Evolutionary conservation across 2,329 filamentous ascomycete species (phyloP).

Genomic region (Magnaporthiopsis rhizophila): DNA sequence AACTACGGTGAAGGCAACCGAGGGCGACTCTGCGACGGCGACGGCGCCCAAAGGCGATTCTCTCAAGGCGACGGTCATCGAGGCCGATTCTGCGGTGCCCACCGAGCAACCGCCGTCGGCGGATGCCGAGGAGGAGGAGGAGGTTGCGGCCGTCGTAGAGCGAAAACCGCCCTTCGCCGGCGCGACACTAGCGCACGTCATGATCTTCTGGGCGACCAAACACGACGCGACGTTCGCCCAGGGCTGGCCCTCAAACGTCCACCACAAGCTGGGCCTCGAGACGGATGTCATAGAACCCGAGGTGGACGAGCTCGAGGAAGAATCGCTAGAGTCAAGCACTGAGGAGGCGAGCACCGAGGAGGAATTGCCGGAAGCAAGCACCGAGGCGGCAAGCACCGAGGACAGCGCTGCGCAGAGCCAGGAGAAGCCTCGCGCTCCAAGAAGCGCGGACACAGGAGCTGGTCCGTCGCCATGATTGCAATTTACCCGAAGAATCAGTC

Average conservation of each 20-base stretch:
- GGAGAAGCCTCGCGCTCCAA: neutral
- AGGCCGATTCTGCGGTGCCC: no score
- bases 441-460: neutral
- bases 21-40: conserved; percentile 9
- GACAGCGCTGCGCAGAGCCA: neutral
- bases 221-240: conserved; percentile 38
- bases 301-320: neutral
- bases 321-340: neutral
- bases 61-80: no score
- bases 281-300: no score
- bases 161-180: neutral
- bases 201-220: conserved; percentile 44
- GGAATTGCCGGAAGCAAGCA: neutral
- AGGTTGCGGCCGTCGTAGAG: neutral
- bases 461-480: neutral
- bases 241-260: conserved; percentile 45
- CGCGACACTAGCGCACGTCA: conserved; percentile 23
- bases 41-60: no score
- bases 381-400: neutral
- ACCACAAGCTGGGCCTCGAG: conserved; percentile 25
- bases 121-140: conserved; percentile 7
- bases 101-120: conserved; percentile 2
- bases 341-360: neutral
- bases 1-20: no score
- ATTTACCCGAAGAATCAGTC: neutral